Evolutionary conservation across 331 rosid genomes (phyloP), one percentile per base, ranked within the genome.

Genomic region (Acacia pycnantha): DNA sequence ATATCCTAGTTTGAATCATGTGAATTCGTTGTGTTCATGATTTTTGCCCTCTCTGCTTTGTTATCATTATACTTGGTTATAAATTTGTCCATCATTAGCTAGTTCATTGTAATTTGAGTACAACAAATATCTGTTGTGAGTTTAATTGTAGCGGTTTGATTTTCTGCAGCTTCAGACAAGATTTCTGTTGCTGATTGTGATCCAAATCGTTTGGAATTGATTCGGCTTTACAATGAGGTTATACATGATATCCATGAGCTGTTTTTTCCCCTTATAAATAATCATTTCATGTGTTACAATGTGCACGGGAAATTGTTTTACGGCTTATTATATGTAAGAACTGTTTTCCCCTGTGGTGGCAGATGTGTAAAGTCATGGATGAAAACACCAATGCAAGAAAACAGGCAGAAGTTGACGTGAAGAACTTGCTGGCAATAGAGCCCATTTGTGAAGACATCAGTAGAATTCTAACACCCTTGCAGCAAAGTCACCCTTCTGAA

Each of bases 191-290:
- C 89, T 27, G 94, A 92, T 73, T 46, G 83, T 46, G 88, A 93
- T 82, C 88, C 91, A 21, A 91, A 90, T 82, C 95, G 94, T 24
- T 58, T 85, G 83, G 88, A 94, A 76, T 82, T 96, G 82, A 86
- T 85, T 83, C 91, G 82, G 31, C 94, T 96, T 77, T 96, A 93
- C 84, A 94, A 94, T 12, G 88, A 94, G 94, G 99, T 93, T 86
- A 70, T 68, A 74, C 26, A 18, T 50, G 19, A 56, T 53, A 68
- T 68, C 62, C 67, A 59, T 33, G 53, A 73, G 76, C 77, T 84
- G 58, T 50, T 9, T 31, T 70, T 64, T 37, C 8, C 26, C 40
- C 26, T 24, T 26, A 6, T 78, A 29, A 47, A 72, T 21, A 29
- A 44, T 70, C 76, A 24, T 3, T 14, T 15, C 59, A 54, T 80